These are phyloP conservation scores for Saccharomyces pastorianus DNA, from an alignment of 1,139 yeast species.

Conservation along the genomic window DNA sequence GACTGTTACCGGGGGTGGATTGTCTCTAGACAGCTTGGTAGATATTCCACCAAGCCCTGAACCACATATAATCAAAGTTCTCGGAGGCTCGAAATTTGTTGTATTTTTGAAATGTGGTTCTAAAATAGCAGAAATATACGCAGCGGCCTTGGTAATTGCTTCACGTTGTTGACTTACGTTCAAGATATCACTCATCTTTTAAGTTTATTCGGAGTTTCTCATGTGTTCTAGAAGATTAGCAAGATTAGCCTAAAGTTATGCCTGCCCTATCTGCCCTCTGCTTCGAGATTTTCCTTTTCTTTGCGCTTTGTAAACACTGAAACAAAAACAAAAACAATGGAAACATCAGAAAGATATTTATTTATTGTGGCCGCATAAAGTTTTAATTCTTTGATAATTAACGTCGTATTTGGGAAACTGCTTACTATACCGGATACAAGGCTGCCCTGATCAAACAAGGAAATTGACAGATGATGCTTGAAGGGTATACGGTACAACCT, in stretches of 20 bases:
- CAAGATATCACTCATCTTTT: background rate
- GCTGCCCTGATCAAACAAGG: background rate
- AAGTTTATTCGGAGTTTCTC: background rate
- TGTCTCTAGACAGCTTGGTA: conserved; percentile 35
- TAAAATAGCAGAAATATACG: conserved; percentile 7
- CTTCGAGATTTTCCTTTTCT: background rate
- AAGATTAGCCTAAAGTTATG: background rate
- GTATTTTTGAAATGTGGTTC: conserved; percentile 8
- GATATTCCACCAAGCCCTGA: conserved; percentile 90
- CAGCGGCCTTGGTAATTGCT: conserved; percentile 5
- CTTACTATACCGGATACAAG: background rate
- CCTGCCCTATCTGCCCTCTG: background rate
- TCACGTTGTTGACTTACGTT: background rate
- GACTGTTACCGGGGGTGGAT: conserved; percentile 40
- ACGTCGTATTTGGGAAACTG: background rate
- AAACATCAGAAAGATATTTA: background rate
- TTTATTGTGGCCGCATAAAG: background rate
- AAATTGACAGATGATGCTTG: background rate
- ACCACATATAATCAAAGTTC: conserved; percentile 81
- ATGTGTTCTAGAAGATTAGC: background rate
- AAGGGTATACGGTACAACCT: background rate
- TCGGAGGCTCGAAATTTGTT: conserved; percentile 34
- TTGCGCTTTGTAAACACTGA: background rate
- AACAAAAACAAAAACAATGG: background rate
- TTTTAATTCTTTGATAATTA: background rate